A percentile compares a stretch with the other conserved stretches of the same genome.
These are phyloP conservation scores for Fusarium domesticum DNA, from an alignment of 2,329 filamentous ascomycete genomes.

Conservation along the genomic window DNA sequence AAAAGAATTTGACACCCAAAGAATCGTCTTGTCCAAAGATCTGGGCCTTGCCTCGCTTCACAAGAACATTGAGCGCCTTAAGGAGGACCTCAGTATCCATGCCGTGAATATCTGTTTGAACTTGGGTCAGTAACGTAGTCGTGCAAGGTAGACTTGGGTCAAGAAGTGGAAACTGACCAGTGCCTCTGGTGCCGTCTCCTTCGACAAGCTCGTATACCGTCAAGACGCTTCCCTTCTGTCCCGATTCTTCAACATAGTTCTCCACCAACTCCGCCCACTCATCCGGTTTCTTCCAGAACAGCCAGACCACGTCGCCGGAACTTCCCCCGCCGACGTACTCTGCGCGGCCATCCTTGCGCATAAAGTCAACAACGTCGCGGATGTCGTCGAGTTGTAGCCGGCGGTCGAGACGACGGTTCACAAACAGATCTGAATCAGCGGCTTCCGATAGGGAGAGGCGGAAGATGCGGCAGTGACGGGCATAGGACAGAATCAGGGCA, in stretches of 20 bases:
- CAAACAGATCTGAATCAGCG: slow-evolving; percentile 54
- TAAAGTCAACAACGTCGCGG: slow-evolving; percentile 56
- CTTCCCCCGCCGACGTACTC: slow-evolving; percentile 58
- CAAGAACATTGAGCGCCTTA: slow-evolving; percentile 74
- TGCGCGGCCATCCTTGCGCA: slow-evolving; percentile 57
- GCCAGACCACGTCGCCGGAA: slow-evolving; percentile 55
- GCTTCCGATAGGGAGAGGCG: slow-evolving; percentile 63
- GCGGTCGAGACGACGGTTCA: slow-evolving; percentile 53
- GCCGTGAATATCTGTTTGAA: slow-evolving; percentile 71
- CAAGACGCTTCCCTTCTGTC: slow-evolving; percentile 81
- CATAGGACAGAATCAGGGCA: slow-evolving; percentile 80
- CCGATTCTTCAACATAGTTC: slow-evolving; percentile 82
- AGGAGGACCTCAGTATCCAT: slow-evolving; percentile 80
- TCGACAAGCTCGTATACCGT: slow-evolving; percentile 90
- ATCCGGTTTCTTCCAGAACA: slow-evolving; percentile 83
- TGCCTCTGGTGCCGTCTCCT: slow-evolving; percentile 72
- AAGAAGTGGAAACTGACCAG: slow-evolving; percentile 51
- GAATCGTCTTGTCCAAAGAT: slow-evolving; percentile 88
- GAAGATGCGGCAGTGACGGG: slow-evolving; percentile 72
- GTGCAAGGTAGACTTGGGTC: no score
- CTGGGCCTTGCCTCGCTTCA: slow-evolving; percentile 88
- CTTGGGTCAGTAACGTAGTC: slow-evolving; percentile 7
- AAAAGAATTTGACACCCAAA: slow-evolving; percentile 96
- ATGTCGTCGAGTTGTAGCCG: slow-evolving; percentile 50
- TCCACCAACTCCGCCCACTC: slow-evolving; percentile 84